Percentiles rank a stretch among this genome's conserved stretches.
Conservation (phyloP, 1,284 basidiomycete species). For the Stygiomarasmius scandens region DNA sequence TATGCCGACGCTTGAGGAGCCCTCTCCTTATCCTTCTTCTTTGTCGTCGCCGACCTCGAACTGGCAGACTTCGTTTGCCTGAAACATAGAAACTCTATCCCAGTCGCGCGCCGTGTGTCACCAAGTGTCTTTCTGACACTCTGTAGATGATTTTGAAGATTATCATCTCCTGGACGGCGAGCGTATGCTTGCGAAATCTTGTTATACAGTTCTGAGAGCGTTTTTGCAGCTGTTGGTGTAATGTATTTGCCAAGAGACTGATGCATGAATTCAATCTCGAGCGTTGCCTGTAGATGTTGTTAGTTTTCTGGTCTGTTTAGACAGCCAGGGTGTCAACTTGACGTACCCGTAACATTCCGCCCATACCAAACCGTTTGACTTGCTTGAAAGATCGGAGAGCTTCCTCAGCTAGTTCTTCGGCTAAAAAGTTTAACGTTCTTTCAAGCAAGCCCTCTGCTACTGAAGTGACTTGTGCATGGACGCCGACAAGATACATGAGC, state of each 20-base stretch:
- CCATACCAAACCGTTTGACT: constrained; percentile 92
- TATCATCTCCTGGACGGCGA: constrained; percentile 78
- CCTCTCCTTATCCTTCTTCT: constrained; percentile 1
- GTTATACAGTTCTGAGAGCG: constrained; percentile 89
- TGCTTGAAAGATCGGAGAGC: constrained; percentile 85
- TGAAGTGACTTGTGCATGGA: constrained; percentile 89
- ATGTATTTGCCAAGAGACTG: constrained; percentile 92
- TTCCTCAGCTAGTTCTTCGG: constrained; percentile 83
- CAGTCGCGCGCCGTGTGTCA: constrained; percentile 87
- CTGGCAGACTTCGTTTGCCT: constrained; percentile 56
- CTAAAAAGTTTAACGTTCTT: constrained; percentile 80
- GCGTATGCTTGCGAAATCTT: constrained; percentile 93
- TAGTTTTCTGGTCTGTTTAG: not conserved
- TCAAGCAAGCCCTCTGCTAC: constrained; percentile 81
- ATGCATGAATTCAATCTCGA: constrained; percentile 99
- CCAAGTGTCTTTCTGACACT: constrained; percentile 89
- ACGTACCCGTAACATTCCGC: constrained; percentile 94
- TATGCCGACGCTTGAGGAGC: not conserved
- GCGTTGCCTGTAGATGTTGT: constrained; percentile 73
- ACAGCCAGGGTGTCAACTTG: no score
- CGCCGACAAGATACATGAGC: constrained; percentile 85
- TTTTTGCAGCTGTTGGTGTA: constrained; percentile 76
- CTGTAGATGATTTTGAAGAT: constrained; percentile 86
- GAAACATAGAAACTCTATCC: constrained; percentile 94
- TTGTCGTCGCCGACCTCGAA: constrained; percentile 2